phyloP scores from a whole-genome alignment of 306 rosid genomes.

The Cucurbita ficifolia region DNA sequence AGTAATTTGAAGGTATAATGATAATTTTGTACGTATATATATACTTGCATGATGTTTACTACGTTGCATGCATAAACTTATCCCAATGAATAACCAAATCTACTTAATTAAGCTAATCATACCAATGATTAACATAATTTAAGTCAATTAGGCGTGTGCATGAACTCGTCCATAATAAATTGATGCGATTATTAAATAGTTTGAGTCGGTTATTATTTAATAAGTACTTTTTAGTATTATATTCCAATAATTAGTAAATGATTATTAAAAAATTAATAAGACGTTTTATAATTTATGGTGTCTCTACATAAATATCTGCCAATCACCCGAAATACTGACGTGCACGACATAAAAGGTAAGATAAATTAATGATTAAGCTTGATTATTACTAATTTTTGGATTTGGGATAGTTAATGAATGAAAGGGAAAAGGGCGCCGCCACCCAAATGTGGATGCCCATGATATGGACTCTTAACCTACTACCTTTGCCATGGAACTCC shows the following conservation, averaged over 20 bases:
- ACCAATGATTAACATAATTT: neutral
- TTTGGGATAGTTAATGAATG: neutral
- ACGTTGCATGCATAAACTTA: neutral
- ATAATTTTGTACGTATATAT: neutral
- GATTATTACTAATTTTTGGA: neutral
- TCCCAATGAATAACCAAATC: neutral
- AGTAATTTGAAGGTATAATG: neutral
- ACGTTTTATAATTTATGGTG: no score
- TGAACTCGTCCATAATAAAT: neutral
- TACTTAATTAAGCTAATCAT: neutral
- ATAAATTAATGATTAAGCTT: neutral
- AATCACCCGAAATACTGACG: neutral
- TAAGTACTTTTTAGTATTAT: neutral
- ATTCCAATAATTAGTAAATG: neutral
- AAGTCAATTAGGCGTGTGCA: no score
- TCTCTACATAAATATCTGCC: neutral
- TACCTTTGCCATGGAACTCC: neutral
- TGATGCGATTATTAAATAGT: neutral
- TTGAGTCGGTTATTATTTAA: neutral
- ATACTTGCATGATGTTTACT: neutral
- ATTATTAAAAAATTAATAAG: no score
- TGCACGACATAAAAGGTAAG: neutral
- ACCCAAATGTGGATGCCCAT: neutral
- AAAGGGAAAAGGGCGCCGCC: neutral
- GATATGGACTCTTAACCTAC: neutral